These are phyloP conservation scores for Euphorbia lathyris DNA, from an alignment of 345 rosid genomes.

Conservation along the genomic window DNA sequence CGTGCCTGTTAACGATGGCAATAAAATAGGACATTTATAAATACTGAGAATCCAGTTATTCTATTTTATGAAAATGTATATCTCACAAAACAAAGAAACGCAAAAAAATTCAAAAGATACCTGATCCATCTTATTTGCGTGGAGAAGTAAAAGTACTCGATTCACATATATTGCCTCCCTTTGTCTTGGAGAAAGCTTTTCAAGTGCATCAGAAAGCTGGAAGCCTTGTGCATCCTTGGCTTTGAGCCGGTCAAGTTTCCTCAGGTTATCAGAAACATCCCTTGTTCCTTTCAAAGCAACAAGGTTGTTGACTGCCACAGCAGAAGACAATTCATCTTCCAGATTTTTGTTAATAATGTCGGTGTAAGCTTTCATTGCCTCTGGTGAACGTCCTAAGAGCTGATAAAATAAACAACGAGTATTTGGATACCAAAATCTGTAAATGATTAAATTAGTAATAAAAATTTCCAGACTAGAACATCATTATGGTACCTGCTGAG, in stretches of 20 bases:
- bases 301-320: constrained; percentile 85
- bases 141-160: constrained; percentile 81
- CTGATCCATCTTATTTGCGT: constrained; percentile 96
- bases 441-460: neutral
- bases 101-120: constrained; percentile 28
- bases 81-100: constrained; percentile 4
- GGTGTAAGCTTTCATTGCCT: constrained; percentile 56
- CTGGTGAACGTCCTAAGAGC: constrained; percentile 66
- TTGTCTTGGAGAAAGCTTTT: constrained; percentile 75
- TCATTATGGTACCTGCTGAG: constrained; percentile 59
- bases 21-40: constrained; percentile 1
- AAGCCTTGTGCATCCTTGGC: constrained; percentile 56
- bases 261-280: constrained; percentile 75
- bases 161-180: constrained; percentile 79
- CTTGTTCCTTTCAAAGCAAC: constrained; percentile 72
- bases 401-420: constrained; percentile 34
- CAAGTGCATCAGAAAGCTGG: constrained; percentile 65
- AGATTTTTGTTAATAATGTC: constrained; percentile 62
- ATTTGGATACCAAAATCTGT: constrained; percentile 13
- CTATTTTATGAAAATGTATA: neutral
- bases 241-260: constrained; percentile 79
- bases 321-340: constrained; percentile 80
- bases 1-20: constrained; percentile 59
- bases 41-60: neutral
- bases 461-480: neutral